phyloP scores from a whole-genome alignment of 495 filamentous ascomycete species.

The Tuber magnatum region DNA sequence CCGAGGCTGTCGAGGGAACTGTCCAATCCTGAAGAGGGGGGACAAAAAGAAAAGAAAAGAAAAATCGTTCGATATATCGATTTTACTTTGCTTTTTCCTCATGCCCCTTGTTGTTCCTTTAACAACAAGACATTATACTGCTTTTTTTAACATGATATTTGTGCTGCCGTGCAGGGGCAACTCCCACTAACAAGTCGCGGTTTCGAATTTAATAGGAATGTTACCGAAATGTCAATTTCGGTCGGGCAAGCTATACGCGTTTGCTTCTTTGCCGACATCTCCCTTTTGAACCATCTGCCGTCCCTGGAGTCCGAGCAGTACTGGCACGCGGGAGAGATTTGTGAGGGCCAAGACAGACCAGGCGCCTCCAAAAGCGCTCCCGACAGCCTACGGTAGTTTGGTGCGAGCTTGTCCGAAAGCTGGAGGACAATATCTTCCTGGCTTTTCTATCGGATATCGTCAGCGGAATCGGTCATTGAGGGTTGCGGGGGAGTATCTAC shows the following conservation, averaged over 20 bases:
- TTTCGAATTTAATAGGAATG: neutral
- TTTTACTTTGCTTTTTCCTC: neutral
- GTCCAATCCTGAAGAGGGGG: neutral
- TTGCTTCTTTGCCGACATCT: neutral
- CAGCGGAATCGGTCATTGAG: neutral
- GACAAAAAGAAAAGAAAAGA: neutral
- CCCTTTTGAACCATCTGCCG: neutral
- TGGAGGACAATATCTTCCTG: neutral
- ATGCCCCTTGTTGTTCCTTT: neutral
- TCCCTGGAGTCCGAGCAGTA: neutral
- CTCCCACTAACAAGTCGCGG: neutral
- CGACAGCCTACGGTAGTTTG: neutral
- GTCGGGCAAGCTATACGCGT: neutral
- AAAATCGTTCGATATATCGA: neutral
- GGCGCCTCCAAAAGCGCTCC: neutral
- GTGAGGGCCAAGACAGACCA: neutral
- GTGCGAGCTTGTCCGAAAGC: neutral
- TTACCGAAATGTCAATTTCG: neutral
- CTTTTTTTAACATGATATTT: neutral
- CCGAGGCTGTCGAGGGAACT: neutral
- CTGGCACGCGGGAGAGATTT: neutral
- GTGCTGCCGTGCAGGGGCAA: neutral
- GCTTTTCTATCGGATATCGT: neutral
- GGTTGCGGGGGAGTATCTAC: neutral
- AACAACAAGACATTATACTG: neutral